Evolutionary conservation across 2,329 filamentous ascomycete genomes (phyloP), one percentile per base, ranked within the genome.

Genomic region (Penicillium freii): DNA sequence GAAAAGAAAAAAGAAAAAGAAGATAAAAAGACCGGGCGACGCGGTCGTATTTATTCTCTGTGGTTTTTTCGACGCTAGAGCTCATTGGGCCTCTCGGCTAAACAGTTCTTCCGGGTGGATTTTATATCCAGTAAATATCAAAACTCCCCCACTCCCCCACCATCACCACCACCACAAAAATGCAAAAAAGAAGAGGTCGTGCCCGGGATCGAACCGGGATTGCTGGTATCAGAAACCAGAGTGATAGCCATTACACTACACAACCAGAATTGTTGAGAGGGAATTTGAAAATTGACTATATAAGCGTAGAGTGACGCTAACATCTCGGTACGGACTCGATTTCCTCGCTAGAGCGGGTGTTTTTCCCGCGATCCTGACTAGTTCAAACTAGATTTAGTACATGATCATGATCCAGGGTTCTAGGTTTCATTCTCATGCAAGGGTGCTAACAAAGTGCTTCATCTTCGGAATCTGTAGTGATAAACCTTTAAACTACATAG

Each of bases 151-250:
- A 23, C 23, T 23, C 23, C 23, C 23, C 23, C 23, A 23, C 23
- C 23, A 23, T 10, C 27, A 8, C 27, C 27, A 31, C 29, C 5
- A 33, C 10, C 31, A 33, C 15, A 33, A 34, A 23, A 25, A 33
- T 15, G 2, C 25, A 38, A 33, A 21, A 36, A 49, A 44, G 17
- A 17, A 44, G 23, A 57, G 55, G 44, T 57, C 55, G 21, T 57
- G 50, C 50, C 55, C 55, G 55, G 55, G 43, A 57, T 57, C 55
- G 50, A 57, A 54, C 50, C 44, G 50, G 55, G 55, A 57, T 47
- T 15, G 45, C 13, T 47, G 45, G 45, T 17, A 53, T 38, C 55
- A 46, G 55, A 51, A 51, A 17, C 45, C 45, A 47, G 13, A 47
- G 45, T 47, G 45, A 47, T 47, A 10, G 8, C 45, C 45, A 47